Conservation (phyloP, 352 stramenopile species). For the Thalassiosira livingstoniorum region DNA sequence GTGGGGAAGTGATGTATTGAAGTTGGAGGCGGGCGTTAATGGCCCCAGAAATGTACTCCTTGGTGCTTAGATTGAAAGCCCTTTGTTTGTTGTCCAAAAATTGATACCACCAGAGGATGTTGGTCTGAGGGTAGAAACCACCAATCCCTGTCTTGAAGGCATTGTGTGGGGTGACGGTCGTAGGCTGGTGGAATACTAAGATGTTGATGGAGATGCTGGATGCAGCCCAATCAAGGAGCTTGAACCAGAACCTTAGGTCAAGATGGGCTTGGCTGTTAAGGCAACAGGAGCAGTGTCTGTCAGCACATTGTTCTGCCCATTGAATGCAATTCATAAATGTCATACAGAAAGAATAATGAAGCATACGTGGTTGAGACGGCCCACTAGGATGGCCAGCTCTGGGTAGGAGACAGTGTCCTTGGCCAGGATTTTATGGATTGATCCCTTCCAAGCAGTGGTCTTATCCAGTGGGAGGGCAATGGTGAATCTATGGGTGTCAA, state of each 20-base stretch:
- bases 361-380: background rate
- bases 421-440: background rate
- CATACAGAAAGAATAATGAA: background rate
- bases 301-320: background rate
- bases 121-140: slow-evolving; percentile 7
- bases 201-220: slow-evolving; percentile 48
- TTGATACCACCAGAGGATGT: slow-evolving; percentile 37
- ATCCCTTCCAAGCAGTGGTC: slow-evolving; percentile 1
- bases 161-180: background rate
- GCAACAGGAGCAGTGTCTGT: background rate
- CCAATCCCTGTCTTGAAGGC: slow-evolving; percentile 25
- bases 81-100: slow-evolving; percentile 27
- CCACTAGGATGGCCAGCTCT: background rate
- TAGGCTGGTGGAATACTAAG: slow-evolving; percentile 31
- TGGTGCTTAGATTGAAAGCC: slow-evolving; percentile 20
- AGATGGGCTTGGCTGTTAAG: background rate
- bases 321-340: background rate
- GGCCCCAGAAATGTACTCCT: slow-evolving; percentile 27
- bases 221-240: slow-evolving; percentile 27
- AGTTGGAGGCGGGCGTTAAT: background rate
- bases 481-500: slow-evolving; percentile 17
- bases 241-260: slow-evolving; percentile 1
- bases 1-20: background rate
- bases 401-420: background rate
- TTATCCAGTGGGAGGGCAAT: slow-evolving; percentile 33